phyloP scores from a whole-genome alignment of 169 alveolate genomes.

The Cryptosporidium sp. region DNA sequence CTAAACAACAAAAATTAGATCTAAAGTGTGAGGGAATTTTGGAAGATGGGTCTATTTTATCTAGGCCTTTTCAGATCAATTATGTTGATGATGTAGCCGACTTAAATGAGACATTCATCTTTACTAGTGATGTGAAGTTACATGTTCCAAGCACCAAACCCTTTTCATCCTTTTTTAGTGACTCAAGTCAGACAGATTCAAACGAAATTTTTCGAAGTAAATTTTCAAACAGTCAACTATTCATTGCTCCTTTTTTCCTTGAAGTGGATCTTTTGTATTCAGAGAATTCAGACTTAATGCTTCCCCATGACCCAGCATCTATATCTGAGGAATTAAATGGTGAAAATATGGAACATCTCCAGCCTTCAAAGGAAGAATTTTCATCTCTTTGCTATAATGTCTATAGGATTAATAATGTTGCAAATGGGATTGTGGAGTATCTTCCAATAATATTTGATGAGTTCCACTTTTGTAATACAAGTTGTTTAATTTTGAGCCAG shows the following conservation, averaged over 20 bases:
- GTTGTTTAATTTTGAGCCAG: constrained; percentile 45
- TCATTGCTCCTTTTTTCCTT: constrained; percentile 47
- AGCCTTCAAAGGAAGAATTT: constrained; percentile 19
- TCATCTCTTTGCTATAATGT: constrained; percentile 60
- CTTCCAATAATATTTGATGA: constrained; percentile 66
- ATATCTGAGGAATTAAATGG: not conserved
- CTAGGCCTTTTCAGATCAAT: constrained; percentile 47
- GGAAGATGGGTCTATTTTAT: constrained; percentile 51
- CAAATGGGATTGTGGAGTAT: constrained; percentile 66
- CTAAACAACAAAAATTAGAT: constrained; percentile 5
- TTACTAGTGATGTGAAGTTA: constrained; percentile 36
- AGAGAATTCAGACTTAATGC: not conserved
- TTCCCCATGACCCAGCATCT: not conserved
- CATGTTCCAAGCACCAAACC: not conserved
- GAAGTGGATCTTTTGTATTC: constrained; percentile 69
- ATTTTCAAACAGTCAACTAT: constrained; percentile 15
- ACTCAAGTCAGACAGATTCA: constrained; percentile 6
- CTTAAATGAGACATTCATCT: constrained; percentile 38
- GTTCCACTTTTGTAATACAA: constrained; percentile 58
- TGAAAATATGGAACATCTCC: not conserved
- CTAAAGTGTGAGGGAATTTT: constrained; percentile 33
- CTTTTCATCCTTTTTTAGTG: constrained; percentile 28
- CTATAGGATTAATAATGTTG: constrained; percentile 59
- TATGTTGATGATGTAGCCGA: constrained; percentile 63
- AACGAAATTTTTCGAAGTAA: constrained; percentile 7